Base-by-base conservation (phyloP, 2,329 filamentous ascomycete genomes). In the Ceratocystis albifundus region DNA sequence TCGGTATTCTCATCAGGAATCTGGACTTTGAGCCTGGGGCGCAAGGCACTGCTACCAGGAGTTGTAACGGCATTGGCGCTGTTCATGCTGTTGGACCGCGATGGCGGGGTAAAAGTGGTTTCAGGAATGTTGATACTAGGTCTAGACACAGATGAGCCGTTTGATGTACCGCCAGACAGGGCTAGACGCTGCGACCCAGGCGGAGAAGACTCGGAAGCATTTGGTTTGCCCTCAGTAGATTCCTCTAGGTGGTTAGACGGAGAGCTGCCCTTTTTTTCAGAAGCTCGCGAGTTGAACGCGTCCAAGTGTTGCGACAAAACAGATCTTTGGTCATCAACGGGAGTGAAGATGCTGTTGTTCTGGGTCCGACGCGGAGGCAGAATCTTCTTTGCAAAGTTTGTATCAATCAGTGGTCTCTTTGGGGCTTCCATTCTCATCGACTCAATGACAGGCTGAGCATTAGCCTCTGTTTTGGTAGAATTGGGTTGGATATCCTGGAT, bases 291-390 rank as follows among this genome's bases (percentile, higher is more conserved):
- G 57, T 32, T 57, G 70, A 88, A 87, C 1, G 83, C 83, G 17
- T 84, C 86, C 69, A 89, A 86, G 74, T 96, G 91, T 70, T 93
- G 89, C 12, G 90, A 90, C 55, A 96, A 77, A 67, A 96, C 87
- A 0, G 92, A 96, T 62, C 89, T 84, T 71, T 88, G 91, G 74
- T 96, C 92, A 72, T 97, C 94, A 69, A 99, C 96, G 0, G 94
- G 94, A 0, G 94, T 99, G 74, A 97, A 97, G 68, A 99, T 97
- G 74, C 73, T 92, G 88, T 25, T 88, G 87, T 74, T 92, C 92
- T 44, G 66, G 10, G 64, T 32, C 8, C 66, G 62, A 15, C 89
- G 86, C 72, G 87, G 88, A 1, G 88, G 86, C 69, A 89, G 78
- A 70, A 83, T 84, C 74, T 83, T 84, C 69, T 84, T 81, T 20